These are phyloP conservation scores for Mikania micrantha DNA, from an alignment of 129 eudicot genomes.

Conservation along the genomic window DNA sequence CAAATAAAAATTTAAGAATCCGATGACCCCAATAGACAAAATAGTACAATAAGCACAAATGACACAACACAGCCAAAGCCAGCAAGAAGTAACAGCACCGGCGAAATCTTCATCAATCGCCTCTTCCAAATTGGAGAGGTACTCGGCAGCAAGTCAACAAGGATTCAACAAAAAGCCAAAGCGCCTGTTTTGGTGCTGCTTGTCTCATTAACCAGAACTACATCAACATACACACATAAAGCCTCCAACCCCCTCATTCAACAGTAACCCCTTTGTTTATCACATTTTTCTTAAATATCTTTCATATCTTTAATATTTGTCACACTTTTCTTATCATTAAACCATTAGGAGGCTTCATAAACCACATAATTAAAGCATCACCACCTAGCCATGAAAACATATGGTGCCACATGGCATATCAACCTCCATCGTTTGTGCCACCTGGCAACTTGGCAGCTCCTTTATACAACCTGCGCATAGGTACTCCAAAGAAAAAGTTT, in stretches of 20 bases:
- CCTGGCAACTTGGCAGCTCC: conserved; percentile 11
- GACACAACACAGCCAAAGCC: not conserved
- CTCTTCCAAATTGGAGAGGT: not conserved
- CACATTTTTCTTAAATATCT: too few relatives aligned
- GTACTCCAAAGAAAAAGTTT: conserved; percentile 54
- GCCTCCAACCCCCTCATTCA: not conserved
- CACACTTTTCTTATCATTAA: not conserved
- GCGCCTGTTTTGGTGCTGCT: not conserved
- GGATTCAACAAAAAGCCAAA: not conserved
- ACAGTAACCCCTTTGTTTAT: not conserved
- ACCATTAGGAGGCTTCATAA: not conserved
- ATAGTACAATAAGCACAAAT: not conserved
- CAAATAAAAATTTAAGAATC: not conserved
- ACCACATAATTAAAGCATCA: not conserved
- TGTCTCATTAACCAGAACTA: not conserved
- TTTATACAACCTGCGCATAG: conserved; percentile 49
- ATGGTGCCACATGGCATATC: not conserved
- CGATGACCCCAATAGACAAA: not conserved
- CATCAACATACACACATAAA: not conserved
- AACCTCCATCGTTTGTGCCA: conserved; percentile 4
- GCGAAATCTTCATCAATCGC: not conserved
- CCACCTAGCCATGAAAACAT: conserved; percentile 1
- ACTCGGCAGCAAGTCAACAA: conserved; percentile 1
- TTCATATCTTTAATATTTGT: not conserved
- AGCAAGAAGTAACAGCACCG: not conserved